Base-by-base conservation (phyloP, 2,329 filamentous ascomycete species). In the Fusarium veterinarium region DNA sequence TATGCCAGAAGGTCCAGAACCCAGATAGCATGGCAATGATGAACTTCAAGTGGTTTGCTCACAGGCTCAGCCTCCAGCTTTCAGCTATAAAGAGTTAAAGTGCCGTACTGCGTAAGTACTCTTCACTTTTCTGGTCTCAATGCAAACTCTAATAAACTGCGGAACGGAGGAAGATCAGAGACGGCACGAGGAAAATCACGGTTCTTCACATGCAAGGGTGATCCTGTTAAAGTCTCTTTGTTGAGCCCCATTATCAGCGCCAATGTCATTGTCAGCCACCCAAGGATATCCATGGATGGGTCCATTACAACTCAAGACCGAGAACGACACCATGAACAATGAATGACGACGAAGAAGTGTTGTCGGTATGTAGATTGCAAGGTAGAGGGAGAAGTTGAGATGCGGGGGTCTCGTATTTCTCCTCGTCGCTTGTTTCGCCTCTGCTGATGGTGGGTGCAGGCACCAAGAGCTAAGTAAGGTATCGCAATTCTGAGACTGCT, bases 291-390 rank as follows among this genome's bases (percentile, higher is more conserved):
- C 20, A 59, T 40, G 38, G 42, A 48, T n/a, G 28, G 25, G 17
- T 41, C 40, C 35, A 65, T 30, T 65, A 56, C 37, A 56, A n/a
- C 55, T 37, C 33, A 41, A 31, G 63, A 35, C 52, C 37, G 19
- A 63, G 30, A 56, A 63, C 30, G 57, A 60, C 60, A 66, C 25
- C 20, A 72, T 72, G 68, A 72, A 53, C 59, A 52, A 16, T 55
- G 20, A 37, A 72, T 70, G 70, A 73, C 60, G 56, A 62, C 56
- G 16, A 44, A 52, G 20, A 19, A 25, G 16, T 17, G 12, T 20
- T 48, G 28, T 28, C 28, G 42, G 25, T 45, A 30, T 46, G 13
- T 45, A 13, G 12, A 31, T 31, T 31, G 28, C 28, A 49, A 31
- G 14, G 30, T 23, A 56, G 37, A 41, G 40, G 40, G 19, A 40